phyloP scores from a whole-genome alignment of 768 basidiomycete species.

The Lyophyllum atratum region DNA sequence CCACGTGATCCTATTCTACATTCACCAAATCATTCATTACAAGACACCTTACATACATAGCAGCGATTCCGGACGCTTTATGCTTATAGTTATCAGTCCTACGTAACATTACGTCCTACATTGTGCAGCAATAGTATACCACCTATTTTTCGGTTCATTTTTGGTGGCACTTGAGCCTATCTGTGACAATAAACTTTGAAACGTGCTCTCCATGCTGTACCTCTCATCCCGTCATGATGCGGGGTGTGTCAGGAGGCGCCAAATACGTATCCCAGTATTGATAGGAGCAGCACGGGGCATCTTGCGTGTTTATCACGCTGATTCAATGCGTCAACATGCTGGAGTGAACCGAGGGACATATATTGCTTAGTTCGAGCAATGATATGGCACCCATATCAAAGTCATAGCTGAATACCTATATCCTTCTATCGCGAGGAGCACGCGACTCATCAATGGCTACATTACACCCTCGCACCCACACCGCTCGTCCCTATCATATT shows the following conservation, averaged over 20 bases:
- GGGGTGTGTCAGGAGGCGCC: neutral
- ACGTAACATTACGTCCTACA: conserved; percentile 9
- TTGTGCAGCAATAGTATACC: conserved; percentile 13
- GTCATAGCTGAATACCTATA: neutral
- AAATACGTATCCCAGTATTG: conserved; percentile 5
- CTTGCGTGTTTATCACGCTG: conserved; percentile 38
- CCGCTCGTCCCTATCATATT: conserved; percentile 2
- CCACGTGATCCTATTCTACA: conserved; percentile 23
- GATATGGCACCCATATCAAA: conserved; percentile 8
- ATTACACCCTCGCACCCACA: conserved; percentile 6
- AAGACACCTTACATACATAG: conserved; percentile 8
- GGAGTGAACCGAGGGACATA: conserved; percentile 15
- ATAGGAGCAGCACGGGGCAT: conserved; percentile 11
- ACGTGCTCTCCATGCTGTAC: conserved; percentile 19
- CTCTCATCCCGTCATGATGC: neutral
- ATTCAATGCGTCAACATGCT: conserved; percentile 27
- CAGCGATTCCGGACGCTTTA: conserved; percentile 16
- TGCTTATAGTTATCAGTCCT: conserved; percentile 5
- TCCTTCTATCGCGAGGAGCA: neutral
- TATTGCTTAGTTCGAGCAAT: conserved; percentile 4
- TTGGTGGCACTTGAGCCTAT: conserved; percentile 13
- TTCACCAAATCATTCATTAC: conserved; percentile 5
- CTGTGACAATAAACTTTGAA: conserved; percentile 9
- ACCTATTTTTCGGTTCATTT: conserved; percentile 18
- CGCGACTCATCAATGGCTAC: conserved; percentile 11